phyloP scores from a whole-genome alignment of 2,329 filamentous ascomycete species.

The Curvularia sp. region DNA sequence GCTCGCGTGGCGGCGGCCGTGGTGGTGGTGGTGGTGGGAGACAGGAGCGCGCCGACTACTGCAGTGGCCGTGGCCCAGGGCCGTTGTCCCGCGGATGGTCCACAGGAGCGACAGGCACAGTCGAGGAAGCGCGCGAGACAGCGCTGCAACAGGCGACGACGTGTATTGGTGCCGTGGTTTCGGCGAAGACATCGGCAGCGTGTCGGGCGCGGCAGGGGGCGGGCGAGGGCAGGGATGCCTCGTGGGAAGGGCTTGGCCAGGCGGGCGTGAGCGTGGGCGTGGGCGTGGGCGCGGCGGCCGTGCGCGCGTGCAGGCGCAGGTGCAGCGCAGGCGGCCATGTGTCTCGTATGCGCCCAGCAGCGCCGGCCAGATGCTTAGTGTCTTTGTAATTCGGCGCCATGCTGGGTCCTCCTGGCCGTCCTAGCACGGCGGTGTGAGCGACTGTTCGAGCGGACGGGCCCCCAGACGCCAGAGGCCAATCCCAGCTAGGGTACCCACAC shows the following conservation, averaged over 20 bases:
- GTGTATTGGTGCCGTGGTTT: no score
- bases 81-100: no score
- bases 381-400: conserved; percentile 31
- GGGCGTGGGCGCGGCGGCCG: no score
- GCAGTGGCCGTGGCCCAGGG: no score
- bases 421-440: conserved; percentile 38
- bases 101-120: no score
- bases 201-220: conserved; percentile 22
- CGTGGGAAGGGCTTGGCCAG: conserved; percentile 43
- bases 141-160: no score
- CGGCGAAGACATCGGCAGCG: conserved; percentile 22
- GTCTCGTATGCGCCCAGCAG: conserved; percentile 27
- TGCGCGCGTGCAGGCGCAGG: no score
- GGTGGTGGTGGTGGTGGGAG: no score
- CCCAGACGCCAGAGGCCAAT: conserved; percentile 32
- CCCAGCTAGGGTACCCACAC: conserved; percentile 48
- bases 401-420: conserved; percentile 36
- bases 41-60: no score
- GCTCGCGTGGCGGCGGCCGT: not conserved
- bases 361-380: no score
- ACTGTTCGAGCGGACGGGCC: conserved; percentile 22
- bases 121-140: no score
- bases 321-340: conserved; percentile 40
- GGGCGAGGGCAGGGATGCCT: conserved; percentile 41
- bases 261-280: not conserved